A percentile compares a stretch with the other conserved stretches of the same genome.
phyloP scores from a whole-genome alignment of 2,329 filamentous ascomycete species.

The Beauveria sp. region DNA sequence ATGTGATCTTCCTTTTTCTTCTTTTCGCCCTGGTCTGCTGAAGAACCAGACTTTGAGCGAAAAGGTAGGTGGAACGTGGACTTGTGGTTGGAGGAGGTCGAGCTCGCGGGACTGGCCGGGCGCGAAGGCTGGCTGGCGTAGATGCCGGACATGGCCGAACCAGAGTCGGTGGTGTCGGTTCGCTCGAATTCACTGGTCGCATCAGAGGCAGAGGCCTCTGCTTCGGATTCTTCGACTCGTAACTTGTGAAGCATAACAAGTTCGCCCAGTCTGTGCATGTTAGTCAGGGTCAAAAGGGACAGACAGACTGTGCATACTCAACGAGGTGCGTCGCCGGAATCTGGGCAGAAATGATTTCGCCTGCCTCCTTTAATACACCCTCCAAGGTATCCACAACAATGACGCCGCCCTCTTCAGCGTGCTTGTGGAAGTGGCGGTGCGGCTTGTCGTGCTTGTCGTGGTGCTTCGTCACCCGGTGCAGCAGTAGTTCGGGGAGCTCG shows the following conservation, averaged over 20 bases:
- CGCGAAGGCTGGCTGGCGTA: slow-evolving; percentile 23
- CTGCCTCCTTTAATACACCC: slow-evolving; percentile 73
- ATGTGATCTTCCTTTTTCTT: slow-evolving; percentile 42
- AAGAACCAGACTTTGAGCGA: slow-evolving; percentile 20
- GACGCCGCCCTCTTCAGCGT: slow-evolving; percentile 55
- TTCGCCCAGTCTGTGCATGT: slow-evolving; percentile 58
- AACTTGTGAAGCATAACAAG: slow-evolving; percentile 54
- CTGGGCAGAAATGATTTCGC: slow-evolving; percentile 75
- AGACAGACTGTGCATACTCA: slow-evolving; percentile 45
- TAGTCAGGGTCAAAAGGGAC: background rate
- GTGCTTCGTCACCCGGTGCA: slow-evolving; percentile 52
- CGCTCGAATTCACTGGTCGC: slow-evolving; percentile 21
- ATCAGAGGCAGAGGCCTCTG: slow-evolving; percentile 22
- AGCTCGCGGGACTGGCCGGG: slow-evolving; percentile 25
- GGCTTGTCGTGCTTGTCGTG: slow-evolving; percentile 34
- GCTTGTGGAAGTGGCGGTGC: slow-evolving; percentile 57
- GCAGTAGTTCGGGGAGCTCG: slow-evolving; percentile 71
- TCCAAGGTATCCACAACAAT: slow-evolving; percentile 71
- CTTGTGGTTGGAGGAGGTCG: slow-evolving; percentile 25
- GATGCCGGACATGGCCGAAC: slow-evolving; percentile 34
- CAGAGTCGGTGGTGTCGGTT: slow-evolving; percentile 25
- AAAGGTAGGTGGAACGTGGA: slow-evolving; percentile 25
- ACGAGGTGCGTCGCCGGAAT: slow-evolving; percentile 69
- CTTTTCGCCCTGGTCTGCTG: slow-evolving; percentile 23
- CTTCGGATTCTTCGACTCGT: slow-evolving; percentile 32